Evolutionary conservation across 1,284 basidiomycete species (phyloP).

Genomic region (Ganoderma leucocontextum): DNA sequence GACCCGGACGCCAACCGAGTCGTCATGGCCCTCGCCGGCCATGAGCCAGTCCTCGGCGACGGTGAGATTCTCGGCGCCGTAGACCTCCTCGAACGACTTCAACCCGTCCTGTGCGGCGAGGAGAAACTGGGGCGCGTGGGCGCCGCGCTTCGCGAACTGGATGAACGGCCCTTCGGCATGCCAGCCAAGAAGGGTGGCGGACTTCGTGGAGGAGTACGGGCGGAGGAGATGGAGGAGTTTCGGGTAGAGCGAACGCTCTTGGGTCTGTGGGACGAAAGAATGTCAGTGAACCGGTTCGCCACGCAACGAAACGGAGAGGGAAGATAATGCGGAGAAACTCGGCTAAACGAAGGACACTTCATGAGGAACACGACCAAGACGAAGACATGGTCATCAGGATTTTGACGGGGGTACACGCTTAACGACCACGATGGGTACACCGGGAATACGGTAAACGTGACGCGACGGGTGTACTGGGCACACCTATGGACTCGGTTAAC

Average conservation of each 20-base stretch:
- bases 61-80: constrained; percentile 70
- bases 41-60: constrained; percentile 74
- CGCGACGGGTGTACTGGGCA: too few species aligned
- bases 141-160: constrained; percentile 80
- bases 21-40: constrained; percentile 43
- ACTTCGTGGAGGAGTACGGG: constrained; percentile 65
- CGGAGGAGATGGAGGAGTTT: constrained; percentile 69
- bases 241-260: constrained; percentile 77
- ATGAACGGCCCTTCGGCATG: constrained; percentile 93
- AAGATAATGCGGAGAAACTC: constrained; percentile 4
- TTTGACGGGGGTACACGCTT: too few species aligned
- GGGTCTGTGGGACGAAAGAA: constrained; percentile 57
- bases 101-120: constrained; percentile 68
- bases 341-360: background rate
- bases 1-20: constrained; percentile 73
- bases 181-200: constrained; percentile 83
- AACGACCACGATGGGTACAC: too few species aligned
- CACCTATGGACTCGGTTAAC: too few species aligned
- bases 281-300: constrained; percentile 9
- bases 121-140: constrained; percentile 78
- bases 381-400: too few species aligned
- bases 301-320: background rate
- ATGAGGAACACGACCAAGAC: too few species aligned
- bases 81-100: constrained; percentile 75
- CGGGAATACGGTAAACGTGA: too few species aligned